phyloP scores from a whole-genome alignment of 805 yeast genomes.

The Cyberlindnera galapagoensis region DNA sequence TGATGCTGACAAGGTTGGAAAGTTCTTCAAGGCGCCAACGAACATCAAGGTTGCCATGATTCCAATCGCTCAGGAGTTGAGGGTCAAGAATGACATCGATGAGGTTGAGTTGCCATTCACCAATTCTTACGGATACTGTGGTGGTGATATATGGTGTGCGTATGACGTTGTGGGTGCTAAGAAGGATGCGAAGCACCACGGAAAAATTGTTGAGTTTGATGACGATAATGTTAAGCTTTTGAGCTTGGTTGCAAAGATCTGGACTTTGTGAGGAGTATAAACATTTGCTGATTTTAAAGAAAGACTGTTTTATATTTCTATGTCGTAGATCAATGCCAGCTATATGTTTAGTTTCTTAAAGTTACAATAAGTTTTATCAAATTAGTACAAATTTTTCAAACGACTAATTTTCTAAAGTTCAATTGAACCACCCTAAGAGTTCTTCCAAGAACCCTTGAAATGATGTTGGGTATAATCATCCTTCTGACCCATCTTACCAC shows the following conservation, averaged over 20 bases:
- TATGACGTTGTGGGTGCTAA: conserved; percentile 15
- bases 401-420: not conserved
- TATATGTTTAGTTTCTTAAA: too few relatives aligned
- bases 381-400: too few relatives aligned
- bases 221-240: not conserved
- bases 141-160: conserved; percentile 12
- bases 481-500: conserved; percentile 37
- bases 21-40: conserved; percentile 7
- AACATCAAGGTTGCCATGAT: conserved; percentile 12
- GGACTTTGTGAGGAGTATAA: conserved; percentile 3
- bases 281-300: too few relatives aligned
- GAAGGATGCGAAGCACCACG: conserved; percentile 8
- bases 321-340: too few relatives aligned
- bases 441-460: conserved; percentile 60
- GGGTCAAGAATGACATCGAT: conserved; percentile 7
- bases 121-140: conserved; percentile 11
- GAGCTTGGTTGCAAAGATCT: conserved; percentile 6
- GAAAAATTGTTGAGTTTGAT: conserved; percentile 5
- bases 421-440: too few relatives aligned
- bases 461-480: conserved; percentile 52
- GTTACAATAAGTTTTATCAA: too few relatives aligned
- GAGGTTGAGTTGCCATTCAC: conserved; percentile 10
- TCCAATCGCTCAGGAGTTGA: conserved; percentile 14
- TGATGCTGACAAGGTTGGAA: conserved; percentile 4
- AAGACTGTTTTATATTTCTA: too few relatives aligned